These are phyloP conservation scores for Ascochyta viciae-villosae DNA, from an alignment of 2,329 filamentous ascomycete species.

Conservation along the genomic window DNA sequence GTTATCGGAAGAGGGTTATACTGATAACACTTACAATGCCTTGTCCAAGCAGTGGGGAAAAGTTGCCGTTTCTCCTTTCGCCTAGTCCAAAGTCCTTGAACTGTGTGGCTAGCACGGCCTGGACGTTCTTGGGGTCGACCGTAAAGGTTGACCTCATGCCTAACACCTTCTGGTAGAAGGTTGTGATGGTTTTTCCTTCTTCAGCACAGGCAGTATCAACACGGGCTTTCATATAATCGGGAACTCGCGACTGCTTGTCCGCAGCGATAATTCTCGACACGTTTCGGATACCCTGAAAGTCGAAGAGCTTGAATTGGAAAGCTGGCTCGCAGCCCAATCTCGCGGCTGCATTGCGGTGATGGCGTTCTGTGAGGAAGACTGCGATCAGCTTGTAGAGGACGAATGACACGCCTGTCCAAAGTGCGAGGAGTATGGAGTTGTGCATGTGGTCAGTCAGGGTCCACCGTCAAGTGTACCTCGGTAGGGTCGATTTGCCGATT, in stretches of 20 bases:
- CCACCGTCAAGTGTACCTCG: not conserved
- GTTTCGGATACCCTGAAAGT: conserved; percentile 59
- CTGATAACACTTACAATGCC: conserved; percentile 41
- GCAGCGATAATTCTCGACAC: conserved; percentile 51
- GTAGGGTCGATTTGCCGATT: not conserved
- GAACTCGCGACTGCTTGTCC: conserved; percentile 40
- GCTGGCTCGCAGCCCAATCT: conserved; percentile 54
- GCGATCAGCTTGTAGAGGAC: conserved; percentile 39
- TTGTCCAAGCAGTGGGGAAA: conserved; percentile 50
- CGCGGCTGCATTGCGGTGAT: conserved; percentile 46
- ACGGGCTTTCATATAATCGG: conserved; percentile 39
- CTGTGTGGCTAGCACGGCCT: conserved; percentile 53
- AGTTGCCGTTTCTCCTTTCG: conserved; percentile 42
- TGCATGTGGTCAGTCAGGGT: conserved; percentile 30
- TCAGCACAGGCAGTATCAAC: conserved; percentile 26
- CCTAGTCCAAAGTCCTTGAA: conserved; percentile 56
- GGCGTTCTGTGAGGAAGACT: conserved; percentile 36
- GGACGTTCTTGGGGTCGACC: conserved; percentile 54
- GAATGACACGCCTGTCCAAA: conserved; percentile 43
- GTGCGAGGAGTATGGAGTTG: conserved; percentile 31
- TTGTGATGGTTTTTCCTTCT: conserved; percentile 34
- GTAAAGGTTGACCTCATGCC: conserved; percentile 37
- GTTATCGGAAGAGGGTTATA: too few species aligned
- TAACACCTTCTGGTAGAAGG: conserved; percentile 32
- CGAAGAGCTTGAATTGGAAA: conserved; percentile 51